A percentile compares a stretch with the other conserved stretches of the same genome.
phyloP scores from a whole-genome alignment of 2,329 filamentous ascomycete species.

The Aureobasidium lini region DNA sequence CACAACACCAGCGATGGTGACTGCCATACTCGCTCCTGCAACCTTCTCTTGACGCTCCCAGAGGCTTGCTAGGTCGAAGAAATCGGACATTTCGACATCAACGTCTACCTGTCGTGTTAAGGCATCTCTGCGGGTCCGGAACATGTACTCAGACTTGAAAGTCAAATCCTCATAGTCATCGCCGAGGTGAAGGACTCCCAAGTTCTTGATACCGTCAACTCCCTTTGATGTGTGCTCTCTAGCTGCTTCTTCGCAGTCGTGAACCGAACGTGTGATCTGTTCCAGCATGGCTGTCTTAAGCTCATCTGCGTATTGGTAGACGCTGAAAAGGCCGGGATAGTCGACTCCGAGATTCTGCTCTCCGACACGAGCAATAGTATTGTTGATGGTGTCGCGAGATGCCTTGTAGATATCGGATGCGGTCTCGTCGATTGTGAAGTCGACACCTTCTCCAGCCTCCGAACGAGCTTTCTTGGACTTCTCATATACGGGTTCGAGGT shows the following conservation, averaged over 20 bases:
- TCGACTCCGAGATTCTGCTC: slow-evolving; percentile 71
- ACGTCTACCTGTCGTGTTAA: slow-evolving; percentile 80
- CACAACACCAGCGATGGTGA: slow-evolving; percentile 82
- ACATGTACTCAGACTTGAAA: slow-evolving; percentile 92
- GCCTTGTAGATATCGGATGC: slow-evolving; percentile 80
- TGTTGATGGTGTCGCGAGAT: slow-evolving; percentile 66
- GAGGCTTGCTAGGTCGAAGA: slow-evolving; percentile 78
- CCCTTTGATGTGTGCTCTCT: slow-evolving; percentile 68
- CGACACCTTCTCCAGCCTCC: slow-evolving; percentile 74
- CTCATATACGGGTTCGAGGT: slow-evolving; percentile 79
- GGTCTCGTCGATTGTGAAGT: slow-evolving; percentile 73
- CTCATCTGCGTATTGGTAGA: slow-evolving; percentile 89
- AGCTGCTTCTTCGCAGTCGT: slow-evolving; percentile 77
- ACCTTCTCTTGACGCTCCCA: slow-evolving; percentile 91
- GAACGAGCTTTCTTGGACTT: slow-evolving; percentile 71
- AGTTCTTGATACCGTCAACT: slow-evolving; percentile 78
- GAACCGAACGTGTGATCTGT: slow-evolving; percentile 72
- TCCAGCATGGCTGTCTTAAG: slow-evolving; percentile 87
- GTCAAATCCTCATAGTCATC: slow-evolving; percentile 78
- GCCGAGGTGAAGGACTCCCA: slow-evolving; percentile 82
- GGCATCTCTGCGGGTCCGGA: slow-evolving; percentile 71
- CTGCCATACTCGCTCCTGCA: slow-evolving; percentile 86
- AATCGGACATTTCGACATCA: slow-evolving; percentile 82
- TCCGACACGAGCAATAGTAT: slow-evolving; percentile 69
- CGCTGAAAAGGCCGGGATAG: slow-evolving; percentile 78